Conservation (phyloP, 805 yeast genomes). For the Candida ovalis region DNA sequence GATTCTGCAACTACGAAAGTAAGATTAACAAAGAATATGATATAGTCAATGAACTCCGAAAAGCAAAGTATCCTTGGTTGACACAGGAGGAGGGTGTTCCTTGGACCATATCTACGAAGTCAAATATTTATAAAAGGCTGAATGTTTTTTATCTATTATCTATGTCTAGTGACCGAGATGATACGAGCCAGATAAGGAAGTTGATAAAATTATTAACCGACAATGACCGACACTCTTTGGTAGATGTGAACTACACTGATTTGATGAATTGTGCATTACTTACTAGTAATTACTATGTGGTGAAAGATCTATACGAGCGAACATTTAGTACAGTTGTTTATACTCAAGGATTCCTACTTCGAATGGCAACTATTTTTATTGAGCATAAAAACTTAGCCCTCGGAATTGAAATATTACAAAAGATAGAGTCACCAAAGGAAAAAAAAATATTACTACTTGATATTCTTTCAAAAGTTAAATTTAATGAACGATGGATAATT, state of each 20-base stretch:
- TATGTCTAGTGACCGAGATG: constrained; percentile 19
- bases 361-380: constrained; percentile 9
- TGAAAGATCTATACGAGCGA: constrained; percentile 2
- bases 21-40: not conserved
- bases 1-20: not conserved
- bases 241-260: constrained; percentile 4
- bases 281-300: constrained; percentile 3
- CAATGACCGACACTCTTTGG: not conserved
- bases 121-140: not conserved
- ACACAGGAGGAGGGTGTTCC: not conserved
- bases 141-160: constrained; percentile 11
- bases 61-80: not conserved
- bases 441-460: constrained; percentile 6
- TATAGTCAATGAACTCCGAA: not conserved
- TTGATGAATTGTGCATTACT: constrained; percentile 12
- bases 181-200: constrained; percentile 14
- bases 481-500: not conserved
- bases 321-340: constrained; percentile 3
- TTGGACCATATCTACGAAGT: not conserved
- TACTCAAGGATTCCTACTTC: constrained; percentile 7
- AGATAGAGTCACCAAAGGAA: constrained; percentile 3
- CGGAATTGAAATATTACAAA: constrained; percentile 7
- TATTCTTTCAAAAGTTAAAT: constrained; percentile 9
- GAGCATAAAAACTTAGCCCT: constrained; percentile 6
- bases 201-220: constrained; percentile 8